Evolutionary conservation across 1,139 yeast species (phyloP).

Genomic region (Yamadazyma kanchanaburiensis): DNA sequence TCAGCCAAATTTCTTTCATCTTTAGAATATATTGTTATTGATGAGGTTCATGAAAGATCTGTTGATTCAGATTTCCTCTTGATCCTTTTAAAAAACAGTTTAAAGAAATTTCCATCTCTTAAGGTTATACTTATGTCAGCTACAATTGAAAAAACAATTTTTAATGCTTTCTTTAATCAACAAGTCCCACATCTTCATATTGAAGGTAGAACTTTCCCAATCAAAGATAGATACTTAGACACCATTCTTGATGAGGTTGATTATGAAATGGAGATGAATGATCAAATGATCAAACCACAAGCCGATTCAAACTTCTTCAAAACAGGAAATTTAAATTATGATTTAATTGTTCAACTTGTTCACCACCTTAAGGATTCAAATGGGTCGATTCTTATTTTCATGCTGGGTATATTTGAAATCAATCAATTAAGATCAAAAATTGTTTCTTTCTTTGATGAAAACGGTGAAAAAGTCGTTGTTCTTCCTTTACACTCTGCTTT

Average conservation of each 20-base stretch:
- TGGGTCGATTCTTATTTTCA: constrained; percentile 80
- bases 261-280: constrained; percentile 47
- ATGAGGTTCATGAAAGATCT: constrained; percentile 95
- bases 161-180: constrained; percentile 57
- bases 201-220: constrained; percentile 92
- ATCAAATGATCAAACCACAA: constrained; percentile 47
- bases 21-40: constrained; percentile 71
- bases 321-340: constrained; percentile 69
- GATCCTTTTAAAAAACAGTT: constrained; percentile 65
- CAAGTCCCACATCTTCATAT: constrained; percentile 64
- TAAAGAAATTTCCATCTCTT: constrained; percentile 46
- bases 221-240: constrained; percentile 70
- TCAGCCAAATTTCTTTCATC: constrained; percentile 44
- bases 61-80: constrained; percentile 85
- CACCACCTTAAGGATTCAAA: constrained; percentile 39
- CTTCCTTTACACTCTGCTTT: constrained; percentile 88
- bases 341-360: constrained; percentile 60
- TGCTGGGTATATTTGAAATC: constrained; percentile 92
- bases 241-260: constrained; percentile 53
- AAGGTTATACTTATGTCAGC: constrained; percentile 91
- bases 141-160: constrained; percentile 74
- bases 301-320: constrained; percentile 64
- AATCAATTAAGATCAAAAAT: constrained; percentile 38
- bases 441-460: constrained; percentile 10
- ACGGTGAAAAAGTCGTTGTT: constrained; percentile 32